These are phyloP conservation scores for Paecilomyces formosus DNA, from an alignment of 2,329 filamentous ascomycete species.

Conservation along the genomic window DNA sequence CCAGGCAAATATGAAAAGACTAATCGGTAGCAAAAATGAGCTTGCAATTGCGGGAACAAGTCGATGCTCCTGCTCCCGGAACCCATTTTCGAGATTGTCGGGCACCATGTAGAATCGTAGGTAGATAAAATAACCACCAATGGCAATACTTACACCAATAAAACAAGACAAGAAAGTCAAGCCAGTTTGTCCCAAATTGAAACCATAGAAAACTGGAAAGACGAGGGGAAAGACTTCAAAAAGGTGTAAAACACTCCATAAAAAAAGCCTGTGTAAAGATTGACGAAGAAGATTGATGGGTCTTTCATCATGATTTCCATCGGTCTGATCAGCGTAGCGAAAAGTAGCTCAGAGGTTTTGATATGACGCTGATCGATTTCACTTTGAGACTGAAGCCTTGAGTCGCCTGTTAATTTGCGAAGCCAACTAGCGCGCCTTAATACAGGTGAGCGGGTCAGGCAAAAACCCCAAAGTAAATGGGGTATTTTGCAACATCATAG, in stretches of 20 bases:
- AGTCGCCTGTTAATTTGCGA: too few species aligned
- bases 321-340: conserved; percentile 55
- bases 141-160: conserved; percentile 47
- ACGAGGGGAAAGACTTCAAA: conserved; percentile 61
- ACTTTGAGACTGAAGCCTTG: too few species aligned
- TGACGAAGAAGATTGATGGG: conserved; percentile 54
- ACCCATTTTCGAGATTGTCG: conserved; percentile 40
- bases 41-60: conserved; percentile 47
- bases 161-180: conserved; percentile 54
- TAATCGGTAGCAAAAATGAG: conserved; percentile 47
- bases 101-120: conserved; percentile 45
- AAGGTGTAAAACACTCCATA: conserved; percentile 46
- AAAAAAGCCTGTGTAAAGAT: conserved; percentile 54
- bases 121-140: conserved; percentile 45
- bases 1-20: conserved; percentile 49
- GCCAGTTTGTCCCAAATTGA: conserved; percentile 51
- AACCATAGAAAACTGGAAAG: conserved; percentile 51
- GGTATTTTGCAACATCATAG: too few species aligned
- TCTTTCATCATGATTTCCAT: conserved; percentile 54
- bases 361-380: too few species aligned
- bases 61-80: conserved; percentile 45
- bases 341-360: too few species aligned
- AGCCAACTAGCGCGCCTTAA: too few species aligned
- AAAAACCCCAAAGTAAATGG: too few species aligned
- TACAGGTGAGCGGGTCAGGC: too few species aligned